Base-by-base conservation (phyloP, 495 filamentous ascomycete species). In the Penicillium ochrochloron region DNA sequence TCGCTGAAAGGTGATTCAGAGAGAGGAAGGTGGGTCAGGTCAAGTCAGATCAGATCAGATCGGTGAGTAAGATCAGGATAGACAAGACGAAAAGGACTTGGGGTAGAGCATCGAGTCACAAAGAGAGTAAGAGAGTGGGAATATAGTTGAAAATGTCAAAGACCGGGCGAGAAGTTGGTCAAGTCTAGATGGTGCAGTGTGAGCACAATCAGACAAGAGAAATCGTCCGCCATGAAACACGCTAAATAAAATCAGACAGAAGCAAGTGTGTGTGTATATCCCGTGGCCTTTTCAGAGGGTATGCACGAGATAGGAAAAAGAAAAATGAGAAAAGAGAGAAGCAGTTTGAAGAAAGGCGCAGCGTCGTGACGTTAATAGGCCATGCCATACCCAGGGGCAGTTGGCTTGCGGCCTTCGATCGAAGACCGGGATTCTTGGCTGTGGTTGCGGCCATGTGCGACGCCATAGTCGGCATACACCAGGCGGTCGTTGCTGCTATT, bases 401-500 rank as follows among this genome's bases (percentile, higher is more conserved):
- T 80, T 10, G 80, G 75, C 51, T 79, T 68, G 23, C 73, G 75
- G 27, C 72, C 73, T 31, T 77, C 76, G 21, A 75, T 70, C 31
- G 78, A 77, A 66, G 68, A 66, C 74, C 72, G 25, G 62, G 75
- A 79, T 44, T 76, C 72, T 31, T 72, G 73, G 59, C 80, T 83
- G 39, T 62, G n/a, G 50, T 66, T 80, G 55, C 80, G 77, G 48
- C 70, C 72, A 41, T 77, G 73, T 37, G 78, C 76, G 31, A 78
- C 73, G 39, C 66, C 67, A 42, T 78, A 76, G 15, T 75, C 77
- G n/a, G 76, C 64, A 12, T 75, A 66, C 3, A 83, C 77, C 39
- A 85, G 59, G 4, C 70, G 66, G 9, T 84, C 80, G 14, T 74
- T 75, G 60, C 81, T 83, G 33, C 76, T 76, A 8, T 59, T 67